These are phyloP conservation scores for Aspergillus tubingensis DNA, from an alignment of 2,329 filamentous ascomycete species.

Conservation along the genomic window DNA sequence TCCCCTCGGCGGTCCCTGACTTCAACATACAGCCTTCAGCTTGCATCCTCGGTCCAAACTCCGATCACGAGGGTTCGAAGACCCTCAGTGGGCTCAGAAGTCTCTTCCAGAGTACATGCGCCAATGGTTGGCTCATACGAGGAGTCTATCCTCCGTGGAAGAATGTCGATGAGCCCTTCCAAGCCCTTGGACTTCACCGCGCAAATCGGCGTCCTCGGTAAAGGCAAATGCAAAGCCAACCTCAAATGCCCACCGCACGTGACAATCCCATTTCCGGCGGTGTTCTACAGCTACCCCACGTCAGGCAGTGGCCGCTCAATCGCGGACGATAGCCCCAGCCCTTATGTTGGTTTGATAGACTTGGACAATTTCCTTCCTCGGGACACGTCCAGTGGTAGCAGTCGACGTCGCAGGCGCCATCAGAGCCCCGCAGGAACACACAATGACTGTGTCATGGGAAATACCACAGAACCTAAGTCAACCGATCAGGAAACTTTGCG, in stretches of 20 bases:
- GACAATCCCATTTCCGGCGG: slow-evolving; percentile 85
- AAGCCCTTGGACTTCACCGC: slow-evolving; percentile 90
- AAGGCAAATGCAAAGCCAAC: slow-evolving; percentile 82
- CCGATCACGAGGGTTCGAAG: slow-evolving; percentile 53
- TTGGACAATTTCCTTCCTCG: slow-evolving; percentile 74
- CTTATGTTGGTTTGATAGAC: slow-evolving; percentile 92
- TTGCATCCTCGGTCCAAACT: slow-evolving; percentile 48
- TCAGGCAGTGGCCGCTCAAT: slow-evolving; percentile 65
- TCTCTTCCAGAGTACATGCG: slow-evolving; percentile 78
- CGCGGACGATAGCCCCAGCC: slow-evolving; percentile 83
- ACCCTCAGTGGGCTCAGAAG: slow-evolving; percentile 72
- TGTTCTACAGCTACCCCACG: slow-evolving; percentile 89
- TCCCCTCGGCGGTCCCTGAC: slow-evolving; percentile 75
- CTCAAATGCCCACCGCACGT: slow-evolving; percentile 88
- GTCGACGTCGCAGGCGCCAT: slow-evolving; percentile 42
- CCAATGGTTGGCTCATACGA: slow-evolving; percentile 98
- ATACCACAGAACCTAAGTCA: slow-evolving; percentile 12
- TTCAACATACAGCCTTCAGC: slow-evolving; percentile 55
- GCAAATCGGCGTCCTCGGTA: slow-evolving; percentile 89
- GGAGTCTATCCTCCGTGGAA: slow-evolving; percentile 88
- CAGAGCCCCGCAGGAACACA: slow-evolving; percentile 30
- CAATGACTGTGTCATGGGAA: slow-evolving; percentile 16
- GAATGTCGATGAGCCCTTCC: slow-evolving; percentile 96
- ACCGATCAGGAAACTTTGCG: slow-evolving; percentile 42
- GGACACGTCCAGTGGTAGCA: slow-evolving; percentile 40